Conservation (phyloP, 1,284 basidiomycete species). For the Neolentinus lepideus region DNA sequence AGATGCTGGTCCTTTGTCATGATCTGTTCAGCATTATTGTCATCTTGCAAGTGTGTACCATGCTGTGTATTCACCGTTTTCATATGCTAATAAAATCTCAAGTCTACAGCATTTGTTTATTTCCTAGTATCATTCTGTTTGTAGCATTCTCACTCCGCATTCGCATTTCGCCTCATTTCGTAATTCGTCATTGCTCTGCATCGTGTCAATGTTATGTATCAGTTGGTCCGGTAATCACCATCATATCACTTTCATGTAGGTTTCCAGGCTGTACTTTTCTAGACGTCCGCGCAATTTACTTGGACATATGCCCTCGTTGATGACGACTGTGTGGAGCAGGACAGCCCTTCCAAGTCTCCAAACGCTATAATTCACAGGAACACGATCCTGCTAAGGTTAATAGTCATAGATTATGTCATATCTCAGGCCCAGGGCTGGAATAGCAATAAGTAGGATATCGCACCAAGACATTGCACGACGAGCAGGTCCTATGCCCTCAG, state of each 20-base stretch:
- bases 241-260: too few species aligned
- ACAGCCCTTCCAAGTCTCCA: too few species aligned
- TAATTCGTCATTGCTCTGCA: not conserved
- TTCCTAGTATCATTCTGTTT: too few species aligned
- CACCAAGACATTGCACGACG: not conserved
- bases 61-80: not conserved
- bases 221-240: not conserved
- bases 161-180: conserved; percentile 1
- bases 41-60: not conserved
- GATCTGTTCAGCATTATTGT: not conserved
- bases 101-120: too few species aligned
- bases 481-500: not conserved
- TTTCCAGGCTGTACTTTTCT: too few species aligned
- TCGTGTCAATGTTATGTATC: not conserved
- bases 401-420: too few species aligned
- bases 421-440: not conserved
- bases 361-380: too few species aligned
- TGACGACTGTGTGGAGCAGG: too few species aligned
- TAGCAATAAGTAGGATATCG: not conserved
- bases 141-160: conserved; percentile 1
- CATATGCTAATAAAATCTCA: not conserved
- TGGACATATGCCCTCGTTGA: too few species aligned
- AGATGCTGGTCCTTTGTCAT: not conserved
- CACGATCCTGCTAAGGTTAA: too few species aligned
- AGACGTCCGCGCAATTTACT: too few species aligned